phyloP scores from a whole-genome alignment of 2,329 filamentous ascomycete genomes.

The Ophiostoma himal-ulmi region DNA sequence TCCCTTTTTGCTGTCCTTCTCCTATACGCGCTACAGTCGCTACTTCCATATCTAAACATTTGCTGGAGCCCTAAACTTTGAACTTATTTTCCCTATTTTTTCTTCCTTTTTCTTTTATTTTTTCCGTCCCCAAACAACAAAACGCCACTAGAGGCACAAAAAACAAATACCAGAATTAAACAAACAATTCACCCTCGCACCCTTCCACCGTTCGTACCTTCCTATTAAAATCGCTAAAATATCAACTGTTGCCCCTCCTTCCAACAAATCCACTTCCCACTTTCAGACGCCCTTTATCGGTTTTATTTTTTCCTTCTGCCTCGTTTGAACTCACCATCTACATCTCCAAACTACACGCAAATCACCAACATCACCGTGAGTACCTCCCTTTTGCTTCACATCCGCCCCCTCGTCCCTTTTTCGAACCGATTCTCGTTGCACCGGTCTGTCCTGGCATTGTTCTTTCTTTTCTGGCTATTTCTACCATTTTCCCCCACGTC shows the following conservation, averaged over 20 bases:
- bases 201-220: slow-evolving; percentile 4
- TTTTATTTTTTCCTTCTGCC: slow-evolving; percentile 12
- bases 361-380: slow-evolving; percentile 17
- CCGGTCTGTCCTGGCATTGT: not conserved
- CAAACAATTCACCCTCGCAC: slow-evolving; percentile 19
- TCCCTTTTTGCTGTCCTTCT: slow-evolving; percentile 15
- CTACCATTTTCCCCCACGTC: not conserved
- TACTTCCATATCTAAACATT: slow-evolving; percentile 14
- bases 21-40: slow-evolving; percentile 18
- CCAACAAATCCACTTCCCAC: slow-evolving; percentile 23
- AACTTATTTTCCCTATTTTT: slow-evolving; percentile 5
- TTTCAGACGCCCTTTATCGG: slow-evolving; percentile 19
- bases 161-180: slow-evolving; percentile 22
- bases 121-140: slow-evolving; percentile 12
- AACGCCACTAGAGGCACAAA: slow-evolving; percentile 22
- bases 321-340: slow-evolving; percentile 19
- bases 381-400: not conserved
- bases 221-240: slow-evolving; percentile 18
- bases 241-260: slow-evolving; percentile 25
- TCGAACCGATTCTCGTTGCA: not conserved
- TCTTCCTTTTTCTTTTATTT: not conserved
- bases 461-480: not conserved
- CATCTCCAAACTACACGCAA: slow-evolving; percentile 19
- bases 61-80: slow-evolving; percentile 20
- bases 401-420: not conserved